Conservation (phyloP, 306 rosid species). For the Betula pendula region DNA sequence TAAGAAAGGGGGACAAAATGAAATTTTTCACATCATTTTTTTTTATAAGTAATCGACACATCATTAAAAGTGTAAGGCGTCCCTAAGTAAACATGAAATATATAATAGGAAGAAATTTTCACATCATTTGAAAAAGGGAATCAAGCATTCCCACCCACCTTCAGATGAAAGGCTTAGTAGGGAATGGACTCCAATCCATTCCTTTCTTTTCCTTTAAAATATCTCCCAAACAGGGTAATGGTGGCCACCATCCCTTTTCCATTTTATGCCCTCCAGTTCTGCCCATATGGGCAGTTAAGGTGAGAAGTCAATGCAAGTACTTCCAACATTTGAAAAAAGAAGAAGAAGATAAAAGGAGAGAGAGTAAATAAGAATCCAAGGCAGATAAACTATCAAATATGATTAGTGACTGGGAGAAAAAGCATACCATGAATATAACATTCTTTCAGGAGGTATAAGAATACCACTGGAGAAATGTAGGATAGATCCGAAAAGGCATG, state of each 20-base stretch:
- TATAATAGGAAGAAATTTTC: no score
- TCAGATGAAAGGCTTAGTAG: background rate
- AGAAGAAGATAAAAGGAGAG: background rate
- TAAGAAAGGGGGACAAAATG: background rate
- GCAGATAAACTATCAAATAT: background rate
- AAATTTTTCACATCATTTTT: no score
- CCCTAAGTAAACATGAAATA: no score
- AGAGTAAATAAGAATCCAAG: background rate
- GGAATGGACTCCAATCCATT: background rate
- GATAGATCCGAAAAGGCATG: conserved; percentile 72
- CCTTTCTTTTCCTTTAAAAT: background rate
- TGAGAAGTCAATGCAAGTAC: conserved; percentile 3
- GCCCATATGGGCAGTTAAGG: background rate
- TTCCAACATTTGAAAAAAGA: background rate
- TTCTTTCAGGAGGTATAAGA: conserved; percentile 76
- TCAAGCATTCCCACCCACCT: background rate
- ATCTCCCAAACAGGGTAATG: background rate
- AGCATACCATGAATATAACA: conserved; percentile 73
- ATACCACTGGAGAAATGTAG: conserved; percentile 73
- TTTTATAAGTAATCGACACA: no score
- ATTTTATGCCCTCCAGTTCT: background rate
- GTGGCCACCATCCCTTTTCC: background rate
- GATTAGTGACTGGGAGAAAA: conserved; percentile 13
- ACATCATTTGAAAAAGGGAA: background rate
- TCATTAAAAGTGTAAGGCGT: no score